Conservation (phyloP, 78 protist species). For the Dictyostelium purpureum region DNA sequence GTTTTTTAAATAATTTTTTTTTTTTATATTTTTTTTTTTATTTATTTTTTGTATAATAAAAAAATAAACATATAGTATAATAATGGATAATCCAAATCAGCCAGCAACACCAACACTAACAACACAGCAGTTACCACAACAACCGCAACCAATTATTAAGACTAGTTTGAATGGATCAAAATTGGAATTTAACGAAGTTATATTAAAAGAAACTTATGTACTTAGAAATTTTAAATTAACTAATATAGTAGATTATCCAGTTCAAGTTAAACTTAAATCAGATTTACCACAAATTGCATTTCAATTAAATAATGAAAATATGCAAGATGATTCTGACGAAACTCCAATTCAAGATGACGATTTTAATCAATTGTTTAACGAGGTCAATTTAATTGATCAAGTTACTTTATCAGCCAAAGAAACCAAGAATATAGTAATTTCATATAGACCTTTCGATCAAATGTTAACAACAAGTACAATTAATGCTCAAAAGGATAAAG, state of each 20-base stretch:
- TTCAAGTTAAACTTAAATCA: conserved; percentile 47
- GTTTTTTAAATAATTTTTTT: no score
- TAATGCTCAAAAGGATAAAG: background rate
- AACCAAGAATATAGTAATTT: conserved; percentile 27
- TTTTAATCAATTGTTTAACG: conserved; percentile 70
- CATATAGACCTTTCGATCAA: conserved; percentile 42
- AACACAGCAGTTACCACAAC: background rate
- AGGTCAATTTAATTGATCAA: conserved; percentile 33
- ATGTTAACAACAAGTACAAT: background rate
- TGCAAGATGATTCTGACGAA: conserved; percentile 63
- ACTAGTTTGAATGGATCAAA: conserved; percentile 24
- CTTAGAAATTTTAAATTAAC: conserved; percentile 52
- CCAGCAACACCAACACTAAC: background rate
- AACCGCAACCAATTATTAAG: conserved; percentile 17
- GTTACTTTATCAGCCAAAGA: conserved; percentile 26
- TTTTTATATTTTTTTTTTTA: no score
- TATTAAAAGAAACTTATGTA: conserved; percentile 74
- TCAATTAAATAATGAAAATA: conserved; percentile 75
- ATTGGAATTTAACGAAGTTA: conserved; percentile 74
- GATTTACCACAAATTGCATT: conserved; percentile 69
- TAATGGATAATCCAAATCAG: conserved; percentile 8
- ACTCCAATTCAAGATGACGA: conserved; percentile 60
- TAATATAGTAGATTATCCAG: conserved; percentile 19
- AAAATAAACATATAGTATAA: background rate
- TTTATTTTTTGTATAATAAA: background rate